Base-by-base conservation (phyloP, 176 grass and related monocot genomes). In the Lolium perenne region DNA sequence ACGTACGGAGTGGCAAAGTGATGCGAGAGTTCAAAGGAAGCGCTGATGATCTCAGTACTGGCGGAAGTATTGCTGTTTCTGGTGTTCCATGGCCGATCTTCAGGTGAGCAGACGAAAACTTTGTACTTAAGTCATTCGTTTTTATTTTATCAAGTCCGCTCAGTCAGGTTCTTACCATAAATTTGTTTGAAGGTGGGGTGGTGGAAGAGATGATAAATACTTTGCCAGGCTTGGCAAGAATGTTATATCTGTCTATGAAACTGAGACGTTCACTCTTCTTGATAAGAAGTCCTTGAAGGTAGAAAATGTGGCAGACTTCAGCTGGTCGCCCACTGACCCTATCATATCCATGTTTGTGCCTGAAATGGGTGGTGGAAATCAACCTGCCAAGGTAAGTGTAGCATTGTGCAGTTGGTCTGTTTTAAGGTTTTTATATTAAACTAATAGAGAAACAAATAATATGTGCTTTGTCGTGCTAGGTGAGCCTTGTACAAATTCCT, bases 161-260 rank as follows among this genome's bases (percentile, higher is more conserved):
- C 47, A 7, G 25, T 26, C 8, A 21, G 50, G 38, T 86, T 63
- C 58, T 88, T 55, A 84, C 62, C 69, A 22, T 89, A 61, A 17
- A 87, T 77, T 62, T 91, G 72, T 80, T 65, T 55, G 11, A 79
- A 97, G 95, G 83, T 97, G 93, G 95, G 91, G 91, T 46, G 95
- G 95, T 80, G 95, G 95, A 79, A 91, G 22, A 38, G 95, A 97
- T 16, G 95, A 97, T 78, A 95, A 90, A 88, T 97, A 97, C 92
- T 97, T 97, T 80, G 93, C 95, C 4, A 95, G 95, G 83, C 92
- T 97, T 58, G 93, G 95, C 57, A 97, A 97, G 82, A 97, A 97
- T 78, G 67, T 87, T 45, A 90, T 97, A 72, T 95, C 88, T 90
- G 85, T 97, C 47, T 97, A 95, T 69, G 95, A 95, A 83, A 97